Base-by-base conservation (phyloP, 2,329 filamentous ascomycete genomes). In the Rachicladosporium sp. region DNA sequence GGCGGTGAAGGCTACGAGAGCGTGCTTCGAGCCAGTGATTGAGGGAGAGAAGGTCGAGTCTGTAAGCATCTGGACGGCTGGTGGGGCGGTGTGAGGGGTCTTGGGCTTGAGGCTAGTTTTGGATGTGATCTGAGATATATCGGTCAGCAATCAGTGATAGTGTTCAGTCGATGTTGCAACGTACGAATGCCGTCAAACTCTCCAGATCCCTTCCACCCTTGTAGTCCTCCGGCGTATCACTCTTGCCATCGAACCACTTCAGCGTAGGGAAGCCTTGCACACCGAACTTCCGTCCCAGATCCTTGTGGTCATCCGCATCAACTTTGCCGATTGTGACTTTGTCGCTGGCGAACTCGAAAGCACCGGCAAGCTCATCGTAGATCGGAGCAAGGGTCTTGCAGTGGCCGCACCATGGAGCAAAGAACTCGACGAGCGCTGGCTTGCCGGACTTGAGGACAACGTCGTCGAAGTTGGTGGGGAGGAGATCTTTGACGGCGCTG, bases 161-260 rank as follows among this genome's bases (percentile, higher is more conserved):
- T 5, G 15, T 19, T 19, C 15, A 19, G 15, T 19, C 15, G 15
- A 19, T 19, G 15, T 19, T 19, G 15, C 15, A 5, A 19, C 15
- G 15, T 19, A 98, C 77, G 63, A 91, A 98, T 35, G 73, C 71
- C 38, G 70, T 73, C 65, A 98, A 67, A 60, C 81, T 85, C 53
- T 96, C 91, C 19, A 98, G 61, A 61, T 95, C 89, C 42, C 91
- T 77, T 23, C 84, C 87, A 44, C 84, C 80, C 44, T 75, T 82
- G 69, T 96, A 98, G 45, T 95, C 87, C 47, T 73, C 68, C 0
- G 89, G 88, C 56, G 75, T 80, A 44, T 86, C 78, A 60, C 81
- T 89, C 74, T 93, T 93, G 52, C 91, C 91, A 64, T 96, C 88
- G 56, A 98, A 98, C 74, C 77, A 98, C 67, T 98, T 98, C 56